Evolutionary conservation across 2,329 filamentous ascomycete genomes (phyloP), one percentile per base, ranked within the genome.

Genomic region (Ciborinia camelliae): DNA sequence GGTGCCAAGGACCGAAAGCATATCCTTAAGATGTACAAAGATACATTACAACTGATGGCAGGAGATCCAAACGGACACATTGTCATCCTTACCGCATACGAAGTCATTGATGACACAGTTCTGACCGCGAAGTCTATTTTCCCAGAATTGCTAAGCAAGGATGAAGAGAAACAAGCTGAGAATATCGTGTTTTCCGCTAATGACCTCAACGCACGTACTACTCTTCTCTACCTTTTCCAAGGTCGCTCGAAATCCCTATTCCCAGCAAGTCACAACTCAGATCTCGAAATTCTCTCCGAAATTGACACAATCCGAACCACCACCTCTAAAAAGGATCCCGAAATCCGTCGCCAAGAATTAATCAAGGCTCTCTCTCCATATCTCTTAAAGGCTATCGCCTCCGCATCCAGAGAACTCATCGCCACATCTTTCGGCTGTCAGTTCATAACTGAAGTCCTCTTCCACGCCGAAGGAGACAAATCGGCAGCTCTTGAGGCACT

Each of bases 41-140:
- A 96, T 70, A 95, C 89, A 14, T 86, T 96, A 69, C 88, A 93
- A 74, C 81, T 90, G 68, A 91, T 99, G 86, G 91, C 92, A 3
- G 87, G 86, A 55, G 94, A 99, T 74, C 76, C 82, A 8, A 78
- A 93, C 72, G 95, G 87, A 1, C 92, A 97, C 74, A 82, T 89
- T 68, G 84, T 98, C 62, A 85, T 99, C 41, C 82, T 98, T 63
- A 84, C 92, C 1, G 91, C 92, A 1, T 92, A 93, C 75, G 95
- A 98, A 72, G 88, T 97, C 57, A 87, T 97, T 57, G 95, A 99
- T 72, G 95, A 99, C 76, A 99, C 95, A 12, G 93, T 96, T 69
- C 82, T 97, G 73, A 91, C 87, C 3, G 83, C 87, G 59, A 98
- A 96, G 79, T 83, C 90, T 39, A 90, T 99, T 69, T 92, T 97